Evolutionary conservation across 2,329 filamentous ascomycete species (phyloP).

Genomic region (Penicillium carneum): DNA sequence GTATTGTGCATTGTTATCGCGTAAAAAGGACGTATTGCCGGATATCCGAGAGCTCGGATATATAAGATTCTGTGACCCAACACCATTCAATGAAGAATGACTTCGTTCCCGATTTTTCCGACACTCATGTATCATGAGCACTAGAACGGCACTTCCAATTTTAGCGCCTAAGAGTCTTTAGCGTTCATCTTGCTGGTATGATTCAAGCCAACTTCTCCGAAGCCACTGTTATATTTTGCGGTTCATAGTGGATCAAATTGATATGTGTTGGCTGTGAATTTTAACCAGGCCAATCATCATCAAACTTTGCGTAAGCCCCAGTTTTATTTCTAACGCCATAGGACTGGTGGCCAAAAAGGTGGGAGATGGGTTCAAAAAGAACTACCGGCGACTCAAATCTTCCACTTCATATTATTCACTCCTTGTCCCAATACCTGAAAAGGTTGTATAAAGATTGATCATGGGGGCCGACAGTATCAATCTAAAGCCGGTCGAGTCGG

Average conservation of each 20-base stretch:
- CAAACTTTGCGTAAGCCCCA: not conserved
- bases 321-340: not conserved
- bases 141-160: too few relatives aligned
- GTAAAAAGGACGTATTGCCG: too few relatives aligned
- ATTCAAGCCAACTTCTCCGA: not conserved
- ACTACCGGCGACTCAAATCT: not conserved
- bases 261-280: not conserved
- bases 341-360: not conserved
- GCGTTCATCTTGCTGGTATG: too few relatives aligned
- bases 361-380: not conserved
- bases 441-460: not conserved
- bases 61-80: too few relatives aligned
- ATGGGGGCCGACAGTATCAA: conserved; percentile 16
- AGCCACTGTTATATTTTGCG: not conserved
- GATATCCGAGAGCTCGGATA: too few relatives aligned
- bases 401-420: not conserved
- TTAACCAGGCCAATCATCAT: not conserved
- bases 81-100: too few relatives aligned
- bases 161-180: too few relatives aligned
- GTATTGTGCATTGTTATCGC: too few relatives aligned
- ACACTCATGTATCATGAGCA: too few relatives aligned
- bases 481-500: conserved; percentile 22
- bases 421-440: not conserved
- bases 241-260: not conserved
- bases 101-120: too few relatives aligned